Evolutionary conservation across 2,329 filamentous ascomycete species (phyloP).

Genomic region (Fulvia fulva): DNA sequence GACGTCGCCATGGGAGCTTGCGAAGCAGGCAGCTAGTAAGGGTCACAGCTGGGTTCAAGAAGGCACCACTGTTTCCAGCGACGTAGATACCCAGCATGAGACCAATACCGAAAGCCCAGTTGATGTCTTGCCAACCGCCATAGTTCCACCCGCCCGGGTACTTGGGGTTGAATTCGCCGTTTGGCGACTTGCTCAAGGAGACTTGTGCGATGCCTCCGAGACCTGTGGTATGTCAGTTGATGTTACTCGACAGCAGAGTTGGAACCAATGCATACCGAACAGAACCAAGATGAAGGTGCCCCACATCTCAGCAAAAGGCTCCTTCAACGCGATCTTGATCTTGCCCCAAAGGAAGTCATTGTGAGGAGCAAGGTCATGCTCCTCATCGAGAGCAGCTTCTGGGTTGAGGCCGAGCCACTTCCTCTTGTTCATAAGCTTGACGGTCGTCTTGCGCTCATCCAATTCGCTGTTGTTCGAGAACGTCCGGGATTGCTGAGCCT

Average conservation of each 20-base stretch:
- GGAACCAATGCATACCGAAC: slow-evolving; percentile 29
- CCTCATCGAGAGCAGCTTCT: slow-evolving; percentile 39
- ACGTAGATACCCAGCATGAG: slow-evolving; percentile 60
- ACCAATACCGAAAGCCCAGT: slow-evolving; percentile 53
- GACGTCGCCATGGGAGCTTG: slow-evolving; percentile 64
- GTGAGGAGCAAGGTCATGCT: slow-evolving; percentile 37
- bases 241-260: not conserved
- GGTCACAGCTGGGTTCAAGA: slow-evolving; percentile 62
- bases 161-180: slow-evolving; percentile 26
- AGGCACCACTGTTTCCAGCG: slow-evolving; percentile 33
- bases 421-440: not conserved
- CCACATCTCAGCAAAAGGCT: slow-evolving; percentile 46
- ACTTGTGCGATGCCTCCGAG: slow-evolving; percentile 44
- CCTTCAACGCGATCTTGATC: slow-evolving; percentile 39
- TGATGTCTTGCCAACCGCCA: slow-evolving; percentile 41
- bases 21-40: slow-evolving; percentile 66
- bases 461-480: not conserved
- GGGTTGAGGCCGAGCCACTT: slow-evolving; percentile 38
- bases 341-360: slow-evolving; percentile 40
- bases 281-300: slow-evolving; percentile 42
- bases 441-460: not conserved
- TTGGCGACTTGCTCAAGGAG: slow-evolving; percentile 31
- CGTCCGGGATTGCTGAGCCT: slow-evolving; percentile 4
- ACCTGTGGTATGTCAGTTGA: slow-evolving; percentile 21
- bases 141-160: slow-evolving; percentile 43